Evolutionary conservation across 1,284 basidiomycete species (phyloP).

Genomic region (Athelia psychrophila): DNA sequence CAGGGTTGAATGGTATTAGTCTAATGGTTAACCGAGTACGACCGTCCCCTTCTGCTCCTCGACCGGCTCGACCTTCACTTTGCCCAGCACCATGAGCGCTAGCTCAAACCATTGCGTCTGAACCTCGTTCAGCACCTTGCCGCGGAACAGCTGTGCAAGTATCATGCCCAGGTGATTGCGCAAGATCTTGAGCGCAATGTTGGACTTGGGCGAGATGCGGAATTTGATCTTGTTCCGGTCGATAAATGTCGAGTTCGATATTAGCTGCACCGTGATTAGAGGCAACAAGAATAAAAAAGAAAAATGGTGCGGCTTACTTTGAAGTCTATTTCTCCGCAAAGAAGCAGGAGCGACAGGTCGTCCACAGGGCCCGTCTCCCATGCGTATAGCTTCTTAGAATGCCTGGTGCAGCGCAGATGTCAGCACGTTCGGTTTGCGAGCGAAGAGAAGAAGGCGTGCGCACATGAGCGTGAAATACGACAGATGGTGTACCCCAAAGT

Average conservation of each 20-base stretch:
- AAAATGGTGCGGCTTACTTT: constrained; percentile 49
- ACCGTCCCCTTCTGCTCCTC: constrained; percentile 2
- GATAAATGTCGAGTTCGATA: constrained; percentile 70
- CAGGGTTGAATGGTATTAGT: too few species aligned
- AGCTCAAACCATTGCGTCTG: constrained; percentile 73
- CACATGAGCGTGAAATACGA: constrained; percentile 91
- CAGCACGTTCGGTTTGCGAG: too few species aligned
- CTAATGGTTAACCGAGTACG: not conserved
- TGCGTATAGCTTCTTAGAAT: constrained; percentile 91
- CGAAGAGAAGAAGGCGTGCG: constrained; percentile 19
- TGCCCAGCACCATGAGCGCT: constrained; percentile 60
- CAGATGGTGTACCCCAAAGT: constrained; percentile 76
- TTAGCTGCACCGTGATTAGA: constrained; percentile 43
- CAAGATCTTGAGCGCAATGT: constrained; percentile 80
- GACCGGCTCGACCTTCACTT: constrained; percentile 31
- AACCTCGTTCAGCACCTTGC: constrained; percentile 54
- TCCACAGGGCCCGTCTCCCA: constrained; percentile 95
- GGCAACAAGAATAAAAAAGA: constrained; percentile 4
- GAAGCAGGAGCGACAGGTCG: constrained; percentile 77
- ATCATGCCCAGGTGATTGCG: constrained; percentile 64
- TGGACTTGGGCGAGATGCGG: constrained; percentile 66
- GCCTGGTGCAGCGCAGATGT: constrained; percentile 67
- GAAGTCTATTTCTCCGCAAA: constrained; percentile 93
- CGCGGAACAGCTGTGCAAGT: constrained; percentile 65
- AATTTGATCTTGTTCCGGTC: constrained; percentile 83